Evolutionary conservation across 371 early-diverging fungal genomes (phyloP), one percentile per base, ranked within the genome.

Genomic region (Mucor sp.): DNA sequence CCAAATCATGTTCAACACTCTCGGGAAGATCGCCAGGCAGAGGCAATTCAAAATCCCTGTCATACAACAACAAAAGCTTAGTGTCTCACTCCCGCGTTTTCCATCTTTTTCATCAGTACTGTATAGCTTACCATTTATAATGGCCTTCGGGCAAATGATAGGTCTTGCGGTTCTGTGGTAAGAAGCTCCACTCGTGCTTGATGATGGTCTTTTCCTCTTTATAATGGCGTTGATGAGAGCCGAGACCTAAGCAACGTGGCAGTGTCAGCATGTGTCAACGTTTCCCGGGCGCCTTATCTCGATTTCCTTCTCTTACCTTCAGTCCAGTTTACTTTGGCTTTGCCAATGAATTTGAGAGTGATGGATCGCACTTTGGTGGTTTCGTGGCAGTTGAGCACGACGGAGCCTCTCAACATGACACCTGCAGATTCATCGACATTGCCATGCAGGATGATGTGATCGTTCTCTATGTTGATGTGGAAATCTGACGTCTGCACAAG

Each of bases 11-110:
- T 12, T 76, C 69, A 12, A 85, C 69, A 0, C 75, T 74, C 48
- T 77, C 81, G 4, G 86, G 84, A 25, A 81, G 60, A 74, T 83
- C 76, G 37, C 86, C 86, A n/a, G 84, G 82, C 23, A 85, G 58
- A 15, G 81, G 79, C 15, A 83, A 60, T 67, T 83, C 84, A 72
- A 85, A 85, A 60, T 80, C 79, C 79, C 83, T 82, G 50, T 55
- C 19, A 30, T 39, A 65, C 37, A 23, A 39, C 43, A 60, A 63
- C 50, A 62, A 50, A 47, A 47, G 23, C 30, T 30, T 30, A 30
- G 30, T 30, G 2, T 30, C 30, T 30, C 30, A n/a, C 14, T 37
- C 41, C 39, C 41, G 43, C 21, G 8, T 48, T 33, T 43, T 47
- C 60, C n/a, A 37, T 43, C 32, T 35, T 8, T 5, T 15, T 6